phyloP scores from a whole-genome alignment of 2,329 filamentous ascomycete genomes.

The Rhynchosporium agropyri region DNA sequence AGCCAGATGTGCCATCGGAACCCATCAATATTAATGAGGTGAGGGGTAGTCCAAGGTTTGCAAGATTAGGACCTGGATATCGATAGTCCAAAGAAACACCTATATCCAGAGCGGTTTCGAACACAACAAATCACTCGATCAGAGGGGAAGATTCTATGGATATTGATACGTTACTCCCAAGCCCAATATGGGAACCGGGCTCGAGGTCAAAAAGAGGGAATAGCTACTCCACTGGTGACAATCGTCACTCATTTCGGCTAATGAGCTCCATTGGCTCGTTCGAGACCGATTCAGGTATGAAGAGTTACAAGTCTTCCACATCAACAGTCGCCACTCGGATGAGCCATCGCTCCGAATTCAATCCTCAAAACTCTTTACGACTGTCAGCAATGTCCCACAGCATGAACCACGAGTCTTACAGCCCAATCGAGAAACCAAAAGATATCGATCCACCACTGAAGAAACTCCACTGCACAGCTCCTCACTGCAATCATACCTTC shows the following conservation, averaged over 20 bases:
- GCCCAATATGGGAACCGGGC: background rate
- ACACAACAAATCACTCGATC: background rate
- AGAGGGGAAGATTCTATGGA: background rate
- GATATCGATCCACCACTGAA: background rate
- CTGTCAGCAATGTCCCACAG: background rate
- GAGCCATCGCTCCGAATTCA: conserved; percentile 9
- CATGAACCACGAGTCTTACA: background rate
- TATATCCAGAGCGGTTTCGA: background rate
- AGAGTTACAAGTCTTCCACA: conserved; percentile 14
- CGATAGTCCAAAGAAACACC: background rate
- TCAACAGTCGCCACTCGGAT: conserved; percentile 15
- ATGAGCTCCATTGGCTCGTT: conserved; percentile 13
- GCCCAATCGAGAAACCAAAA: background rate
- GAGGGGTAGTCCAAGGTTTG: background rate
- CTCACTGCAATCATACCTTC: background rate
- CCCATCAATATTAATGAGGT: background rate
- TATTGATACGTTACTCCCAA: background rate
- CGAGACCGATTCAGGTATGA: conserved; percentile 1
- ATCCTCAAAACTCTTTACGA: background rate
- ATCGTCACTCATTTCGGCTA: conserved; percentile 15
- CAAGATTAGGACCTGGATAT: conserved; percentile 8
- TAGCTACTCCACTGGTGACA: background rate
- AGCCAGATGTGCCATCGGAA: background rate
- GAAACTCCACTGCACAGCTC: background rate
- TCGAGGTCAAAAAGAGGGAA: background rate